Base-by-base conservation (phyloP, 2,329 filamentous ascomycete species). In the Fusarium sp. region DNA sequence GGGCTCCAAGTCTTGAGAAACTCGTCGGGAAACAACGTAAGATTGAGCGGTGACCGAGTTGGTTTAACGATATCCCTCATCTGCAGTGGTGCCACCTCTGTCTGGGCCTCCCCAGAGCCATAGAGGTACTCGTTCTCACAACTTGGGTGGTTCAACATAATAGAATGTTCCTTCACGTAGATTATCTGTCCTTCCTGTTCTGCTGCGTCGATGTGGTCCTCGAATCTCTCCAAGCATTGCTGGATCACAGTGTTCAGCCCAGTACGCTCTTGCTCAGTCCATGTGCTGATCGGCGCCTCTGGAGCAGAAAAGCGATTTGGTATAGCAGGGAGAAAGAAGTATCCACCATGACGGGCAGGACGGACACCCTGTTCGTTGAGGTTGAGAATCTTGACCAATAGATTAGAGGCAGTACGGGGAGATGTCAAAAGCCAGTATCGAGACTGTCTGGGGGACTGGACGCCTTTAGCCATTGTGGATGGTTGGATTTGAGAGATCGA, bases 1-100 rank as follows among this genome's bases (percentile, higher is more conserved):
- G 67, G 67, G 11, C 56, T 56, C 67, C 67, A 70, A 6, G 67
- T 70, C 36, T 70, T 53, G 21, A 70, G 67, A 23, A 70, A 70
- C 27, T 70, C 67, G 35, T 70, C 67, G 0, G 67, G 67, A 10
- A 70, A 49, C 7, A 70, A 4, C 1, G 67, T 70, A n/a, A 68
- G 52, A 35, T 70, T 70, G 21, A 63, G 47, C 3, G 43, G 35
- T 5, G 67, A 70, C 11, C 64, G 60, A 8, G 51, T 70, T 21
- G 56, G 54, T 4, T 68, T 33, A 8, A 36, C 3, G 3, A 50
- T 25, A 9, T 18, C 40, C 11, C 33, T 43, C 1, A 56, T 23
- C 2, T 13, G 4, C 20, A 70, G n/a, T 14, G 51, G 31, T 10
- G 21, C 27, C 2, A 59, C 60, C 35, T 68, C 60, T 4, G 46